Evolutionary conservation across 108 stramenopile genomes (phyloP).

Genomic region (Cylindrotheca fusiformis): DNA sequence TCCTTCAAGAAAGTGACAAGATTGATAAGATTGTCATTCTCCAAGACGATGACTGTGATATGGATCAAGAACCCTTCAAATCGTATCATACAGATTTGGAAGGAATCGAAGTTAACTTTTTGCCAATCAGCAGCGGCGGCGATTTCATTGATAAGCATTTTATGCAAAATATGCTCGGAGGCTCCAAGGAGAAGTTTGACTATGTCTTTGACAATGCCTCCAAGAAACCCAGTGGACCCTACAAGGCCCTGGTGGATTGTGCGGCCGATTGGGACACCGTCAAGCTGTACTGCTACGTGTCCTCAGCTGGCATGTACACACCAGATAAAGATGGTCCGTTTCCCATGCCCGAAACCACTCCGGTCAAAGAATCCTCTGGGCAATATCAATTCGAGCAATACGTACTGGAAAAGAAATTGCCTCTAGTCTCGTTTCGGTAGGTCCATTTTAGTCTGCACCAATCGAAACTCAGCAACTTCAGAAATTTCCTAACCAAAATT

Average conservation of each 20-base stretch:
- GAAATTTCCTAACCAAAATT: no score
- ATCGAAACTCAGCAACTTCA: no score
- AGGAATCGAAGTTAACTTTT: slow-evolving; percentile 51
- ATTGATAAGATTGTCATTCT: slow-evolving; percentile 72
- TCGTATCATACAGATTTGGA: slow-evolving; percentile 64
- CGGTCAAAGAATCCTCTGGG: slow-evolving; percentile 63
- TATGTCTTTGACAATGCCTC: slow-evolving; percentile 82
- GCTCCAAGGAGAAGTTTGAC: slow-evolving; percentile 35
- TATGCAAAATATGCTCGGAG: slow-evolving; percentile 40
- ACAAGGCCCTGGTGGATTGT: slow-evolving; percentile 53
- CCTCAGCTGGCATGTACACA: slow-evolving; percentile 66
- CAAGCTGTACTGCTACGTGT: slow-evolving; percentile 67
- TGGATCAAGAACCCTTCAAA: slow-evolving; percentile 61
- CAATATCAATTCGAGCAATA: slow-evolving; percentile 64
- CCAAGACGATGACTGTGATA: slow-evolving; percentile 71
- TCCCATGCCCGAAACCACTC: slow-evolving; percentile 76
- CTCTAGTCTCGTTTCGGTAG: slow-evolving; percentile 59
- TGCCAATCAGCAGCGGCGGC: slow-evolving; percentile 35
- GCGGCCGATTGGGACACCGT: slow-evolving; percentile 53
- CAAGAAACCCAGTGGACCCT: slow-evolving; percentile 50
- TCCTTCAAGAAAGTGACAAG: slow-evolving; percentile 31
- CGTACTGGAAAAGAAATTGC: slow-evolving; percentile 50
- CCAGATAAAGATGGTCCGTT: slow-evolving; percentile 45
- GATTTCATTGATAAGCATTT: slow-evolving; percentile 57
- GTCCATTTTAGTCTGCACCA: no score